phyloP scores from a whole-genome alignment of 139 green algal genomes.

The Chlamydomonas schloesseri region DNA sequence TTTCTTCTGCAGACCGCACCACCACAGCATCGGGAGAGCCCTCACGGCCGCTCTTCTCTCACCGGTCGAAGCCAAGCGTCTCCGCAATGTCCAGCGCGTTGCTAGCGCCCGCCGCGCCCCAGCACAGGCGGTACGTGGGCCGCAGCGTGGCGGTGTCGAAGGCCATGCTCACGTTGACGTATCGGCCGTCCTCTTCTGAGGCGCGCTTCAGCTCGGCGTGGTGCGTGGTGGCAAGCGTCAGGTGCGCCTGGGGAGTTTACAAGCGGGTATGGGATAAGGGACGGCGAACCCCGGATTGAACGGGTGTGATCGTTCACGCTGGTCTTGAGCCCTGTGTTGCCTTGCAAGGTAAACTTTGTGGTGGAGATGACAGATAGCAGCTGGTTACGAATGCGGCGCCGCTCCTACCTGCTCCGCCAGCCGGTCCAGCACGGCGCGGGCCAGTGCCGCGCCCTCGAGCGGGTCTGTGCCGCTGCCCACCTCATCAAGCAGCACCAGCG shows the following conservation, averaged over 20 bases:
- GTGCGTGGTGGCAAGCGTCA: conserved; percentile 91
- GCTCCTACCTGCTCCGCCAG: conserved; percentile 56
- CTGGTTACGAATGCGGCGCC: background rate
- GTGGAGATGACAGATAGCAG: too few relatives aligned
- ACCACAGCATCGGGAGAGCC: background rate
- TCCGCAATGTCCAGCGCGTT: conserved; percentile 81
- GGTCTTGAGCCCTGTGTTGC: too few relatives aligned
- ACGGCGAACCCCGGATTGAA: too few relatives aligned
- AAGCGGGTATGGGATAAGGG: too few relatives aligned
- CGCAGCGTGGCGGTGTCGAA: conserved; percentile 85
- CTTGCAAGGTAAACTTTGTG: too few relatives aligned
- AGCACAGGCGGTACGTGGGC: conserved; percentile 90
- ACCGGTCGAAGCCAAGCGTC: conserved; percentile 53
- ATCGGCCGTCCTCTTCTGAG: conserved; percentile 54
- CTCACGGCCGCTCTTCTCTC: too few relatives aligned
- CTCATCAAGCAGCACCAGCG: conserved; percentile 95
- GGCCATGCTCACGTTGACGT: conserved; percentile 87
- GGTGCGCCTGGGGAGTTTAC: conserved; percentile 56
- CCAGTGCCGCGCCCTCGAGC: conserved; percentile 92
- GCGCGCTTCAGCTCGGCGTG: conserved; percentile 59
- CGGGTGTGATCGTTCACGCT: too few relatives aligned
- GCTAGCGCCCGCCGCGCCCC: conserved; percentile 84
- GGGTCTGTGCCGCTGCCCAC: conserved; percentile 90
- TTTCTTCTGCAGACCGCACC: too few relatives aligned
- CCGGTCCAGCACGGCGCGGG: conserved; percentile 81